Evolutionary conservation across 2,329 filamentous ascomycete genomes (phyloP).

Genomic region (Sporothrix mexicana): DNA sequence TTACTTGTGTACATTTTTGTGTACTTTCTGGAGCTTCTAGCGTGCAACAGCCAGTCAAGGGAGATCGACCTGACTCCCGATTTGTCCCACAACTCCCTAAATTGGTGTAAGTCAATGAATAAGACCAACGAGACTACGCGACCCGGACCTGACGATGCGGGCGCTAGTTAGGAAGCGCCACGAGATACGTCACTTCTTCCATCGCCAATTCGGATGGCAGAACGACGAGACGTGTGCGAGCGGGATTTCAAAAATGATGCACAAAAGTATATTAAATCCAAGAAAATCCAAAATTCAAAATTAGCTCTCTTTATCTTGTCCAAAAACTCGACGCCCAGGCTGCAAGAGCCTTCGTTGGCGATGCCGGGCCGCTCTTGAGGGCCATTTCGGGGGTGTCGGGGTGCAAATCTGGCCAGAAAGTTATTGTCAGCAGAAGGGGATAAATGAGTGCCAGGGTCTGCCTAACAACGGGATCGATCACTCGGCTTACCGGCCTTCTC

Average conservation of each 20-base stretch:
- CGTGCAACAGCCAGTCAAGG: neutral
- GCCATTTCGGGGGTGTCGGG: neutral
- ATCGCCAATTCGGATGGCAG: neutral
- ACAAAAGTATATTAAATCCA: neutral
- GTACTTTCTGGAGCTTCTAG: neutral
- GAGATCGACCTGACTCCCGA: neutral
- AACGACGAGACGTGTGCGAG: neutral
- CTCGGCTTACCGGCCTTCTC: neutral
- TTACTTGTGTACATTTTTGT: neutral
- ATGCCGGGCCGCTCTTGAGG: conserved; percentile 10
- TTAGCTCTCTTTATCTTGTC: neutral
- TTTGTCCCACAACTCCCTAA: neutral
- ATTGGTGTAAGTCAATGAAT: neutral
- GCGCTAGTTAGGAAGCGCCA: neutral
- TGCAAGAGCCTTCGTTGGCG: conserved; percentile 3
- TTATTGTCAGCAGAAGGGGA: neutral
- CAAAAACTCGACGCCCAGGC: conserved; percentile 23
- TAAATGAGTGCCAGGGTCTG: neutral
- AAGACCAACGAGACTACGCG: neutral
- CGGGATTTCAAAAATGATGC: neutral
- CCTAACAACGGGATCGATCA: neutral
- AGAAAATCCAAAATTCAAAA: neutral
- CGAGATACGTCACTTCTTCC: neutral
- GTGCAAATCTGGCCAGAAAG: neutral
- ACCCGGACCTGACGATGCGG: conserved; percentile 4